Base-by-base conservation (phyloP, 2,329 filamentous ascomycete species). In the Dryadomyces sulphureus region DNA sequence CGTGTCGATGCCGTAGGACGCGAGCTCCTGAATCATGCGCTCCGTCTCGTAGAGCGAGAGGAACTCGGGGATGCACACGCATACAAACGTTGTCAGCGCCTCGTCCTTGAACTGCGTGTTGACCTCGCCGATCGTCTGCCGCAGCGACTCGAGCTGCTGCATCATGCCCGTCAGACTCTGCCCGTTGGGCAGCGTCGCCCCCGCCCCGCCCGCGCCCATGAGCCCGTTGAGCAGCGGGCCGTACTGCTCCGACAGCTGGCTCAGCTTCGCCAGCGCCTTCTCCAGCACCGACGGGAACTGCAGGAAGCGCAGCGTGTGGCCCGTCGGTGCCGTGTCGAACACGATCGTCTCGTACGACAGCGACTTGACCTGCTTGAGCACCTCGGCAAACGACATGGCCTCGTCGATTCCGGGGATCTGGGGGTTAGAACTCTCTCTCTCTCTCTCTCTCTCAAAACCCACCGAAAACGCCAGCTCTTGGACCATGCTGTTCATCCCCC, bases 301-400 rank as follows among this genome's bases (percentile, higher is more conserved):
- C 49, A 98, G 78, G 75, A 98, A 98, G 57, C 92, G 90, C 50
- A 98, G 81, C 2, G 92, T 98, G 73, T 98, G 92, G 55, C 92
- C 92, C 16, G 92, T 98, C 16, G 92, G 92, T 4, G 92, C 92
- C 30, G 92, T 98, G 65, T 98, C 92, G 75, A 98, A 98, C 64
- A 98, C 86, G 68, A 98, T 96, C 59, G 90, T 87, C 65, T 96
- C 92, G 75, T 98, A 98, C 43, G 88, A 94, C 61, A 96, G 84
- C 36, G 87, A 94, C 69, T 96, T 96, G 69, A 98, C 92, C 67
- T 98, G 92, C 67, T 98, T 98, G 59, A 98, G 76, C 53, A 98
- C 92, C 69, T 98, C 92, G 62, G 92, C 92, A 61, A 98, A 98
- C 48, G 89, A 95, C 92, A 98, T 98, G 63, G 92, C 92, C 66